Evolutionary conservation across 2,329 filamentous ascomycete species (phyloP), one percentile per base, ranked within the genome.

Genomic region (Harringtonia lauricola): DNA sequence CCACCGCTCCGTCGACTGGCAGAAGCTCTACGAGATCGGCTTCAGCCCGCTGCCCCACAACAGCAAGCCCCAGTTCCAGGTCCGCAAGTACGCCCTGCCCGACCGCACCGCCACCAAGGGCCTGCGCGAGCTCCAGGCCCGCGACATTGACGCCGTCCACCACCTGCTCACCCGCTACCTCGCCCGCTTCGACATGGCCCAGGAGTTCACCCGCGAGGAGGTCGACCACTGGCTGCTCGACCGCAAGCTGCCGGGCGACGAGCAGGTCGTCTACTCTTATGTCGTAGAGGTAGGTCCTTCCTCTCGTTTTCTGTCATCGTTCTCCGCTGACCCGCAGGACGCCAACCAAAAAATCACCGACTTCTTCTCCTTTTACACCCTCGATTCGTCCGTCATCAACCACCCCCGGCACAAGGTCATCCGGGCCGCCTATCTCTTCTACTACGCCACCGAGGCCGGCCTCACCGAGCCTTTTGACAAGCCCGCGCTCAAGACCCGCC

Each of bases 321-420:
- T 13, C 15, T 4, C 36, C 4, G 9, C 13, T 35, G 17, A 17
- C 26, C 17, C 22, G 9, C 49, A 72, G 70, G 65, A 73, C 47
- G 63, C 77, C 38, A 79, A 81, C 41, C 76, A 84, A 49, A 87
- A 87, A 55, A 86, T 98, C 57, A 95, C 87, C 31, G 92, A 98
- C 64, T 95, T 95, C 66, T 83, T 95, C 66, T 95, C 88, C 31
- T 98, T 96, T 67, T 98, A 96, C 71, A 81, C 80, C 58, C 81
- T 98, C 29, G 88, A 95, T 60, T 95, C 88, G 15, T 92, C 87
- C 2, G 84, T 95, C 46, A 94, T 98, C 55, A 81, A 83, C 53
- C 79, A 87, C 57, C 68, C 76, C 37, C 85, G 85, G 60, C 83
- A 94, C 65, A 74, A 79, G 47, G 77, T 79, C 45, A 80, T 98